Evolutionary conservation across 768 basidiomycete species (phyloP).

Genomic region (Suillus alpinus): DNA sequence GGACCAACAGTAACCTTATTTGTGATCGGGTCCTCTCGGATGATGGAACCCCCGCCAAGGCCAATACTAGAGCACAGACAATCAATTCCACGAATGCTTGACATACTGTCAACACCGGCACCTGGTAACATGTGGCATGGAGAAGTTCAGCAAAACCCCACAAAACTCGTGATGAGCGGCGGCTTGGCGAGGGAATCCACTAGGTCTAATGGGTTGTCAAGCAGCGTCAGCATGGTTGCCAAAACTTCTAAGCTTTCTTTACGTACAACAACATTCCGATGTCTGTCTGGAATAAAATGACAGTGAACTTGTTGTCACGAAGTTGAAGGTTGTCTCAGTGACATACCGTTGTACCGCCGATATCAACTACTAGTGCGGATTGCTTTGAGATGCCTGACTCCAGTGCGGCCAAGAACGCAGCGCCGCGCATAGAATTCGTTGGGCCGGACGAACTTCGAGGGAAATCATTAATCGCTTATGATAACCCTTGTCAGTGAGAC

Average conservation of each 20-base stretch:
- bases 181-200: conserved; percentile 61
- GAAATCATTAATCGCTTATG: conserved; percentile 8
- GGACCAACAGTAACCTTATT: conserved; percentile 55
- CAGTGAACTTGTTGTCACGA: conserved; percentile 4
- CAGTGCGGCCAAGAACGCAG: conserved; percentile 53
- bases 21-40: conserved; percentile 33
- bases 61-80: conserved; percentile 41
- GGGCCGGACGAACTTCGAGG: conserved; percentile 44
- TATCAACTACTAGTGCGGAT: conserved; percentile 54
- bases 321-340: conserved; percentile 6
- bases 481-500: conserved; percentile 15
- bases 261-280: conserved; percentile 54
- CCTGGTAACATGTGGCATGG: conserved; percentile 53
- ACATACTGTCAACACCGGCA: conserved; percentile 11
- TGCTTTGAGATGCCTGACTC: conserved; percentile 31
- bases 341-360: conserved; percentile 58
- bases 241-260: neutral
- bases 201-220: conserved; percentile 33
- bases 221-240: neutral
- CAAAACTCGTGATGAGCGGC: conserved; percentile 61
- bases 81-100: neutral
- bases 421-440: conserved; percentile 71
- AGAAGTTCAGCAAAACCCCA: conserved; percentile 59
- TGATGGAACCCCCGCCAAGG: conserved; percentile 61
- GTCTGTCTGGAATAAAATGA: conserved; percentile 38